Conservation (phyloP, 768 basidiomycete genomes). For the Grammothele lineata region DNA sequence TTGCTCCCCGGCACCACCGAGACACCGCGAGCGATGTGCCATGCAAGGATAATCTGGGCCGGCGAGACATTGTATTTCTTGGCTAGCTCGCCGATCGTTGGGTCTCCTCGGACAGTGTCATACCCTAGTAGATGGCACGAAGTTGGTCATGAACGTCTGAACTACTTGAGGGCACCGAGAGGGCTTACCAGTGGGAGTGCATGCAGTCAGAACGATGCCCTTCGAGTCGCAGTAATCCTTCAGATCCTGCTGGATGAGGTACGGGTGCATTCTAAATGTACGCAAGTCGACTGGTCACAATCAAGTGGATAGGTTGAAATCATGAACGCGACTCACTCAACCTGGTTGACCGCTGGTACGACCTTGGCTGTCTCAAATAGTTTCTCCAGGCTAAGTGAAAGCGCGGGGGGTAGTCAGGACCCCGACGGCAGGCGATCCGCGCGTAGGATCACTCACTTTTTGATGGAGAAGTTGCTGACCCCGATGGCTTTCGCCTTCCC, state of each 20-base stretch:
- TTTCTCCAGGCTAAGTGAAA: constrained; percentile 21
- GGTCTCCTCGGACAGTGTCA: constrained; percentile 41
- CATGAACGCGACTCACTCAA: constrained; percentile 23
- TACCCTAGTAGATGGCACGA: constrained; percentile 32
- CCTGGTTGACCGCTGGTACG: constrained; percentile 34
- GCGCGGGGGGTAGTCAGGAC: too few relatives aligned
- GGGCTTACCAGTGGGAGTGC: constrained; percentile 41
- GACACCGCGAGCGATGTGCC: constrained; percentile 45
- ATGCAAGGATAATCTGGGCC: constrained; percentile 47
- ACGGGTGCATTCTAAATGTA: constrained; percentile 41
- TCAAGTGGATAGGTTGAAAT: background rate
- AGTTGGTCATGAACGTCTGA: background rate
- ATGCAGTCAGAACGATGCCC: constrained; percentile 47
- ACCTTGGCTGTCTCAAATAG: constrained; percentile 27
- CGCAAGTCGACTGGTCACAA: too few relatives aligned
- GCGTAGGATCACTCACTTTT: constrained; percentile 50
- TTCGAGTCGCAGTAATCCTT: constrained; percentile 43
- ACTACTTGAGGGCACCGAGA: background rate
- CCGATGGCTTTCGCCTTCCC: constrained; percentile 50
- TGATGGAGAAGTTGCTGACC: constrained; percentile 57
- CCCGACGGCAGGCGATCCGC: too few relatives aligned
- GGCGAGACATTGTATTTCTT: constrained; percentile 42
- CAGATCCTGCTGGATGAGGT: constrained; percentile 46
- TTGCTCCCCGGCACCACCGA: constrained; percentile 45
- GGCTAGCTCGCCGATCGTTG: constrained; percentile 40